These are phyloP conservation scores for Trichophyton benhamiae DNA, from an alignment of 2,329 filamentous ascomycete species.

Conservation along the genomic window DNA sequence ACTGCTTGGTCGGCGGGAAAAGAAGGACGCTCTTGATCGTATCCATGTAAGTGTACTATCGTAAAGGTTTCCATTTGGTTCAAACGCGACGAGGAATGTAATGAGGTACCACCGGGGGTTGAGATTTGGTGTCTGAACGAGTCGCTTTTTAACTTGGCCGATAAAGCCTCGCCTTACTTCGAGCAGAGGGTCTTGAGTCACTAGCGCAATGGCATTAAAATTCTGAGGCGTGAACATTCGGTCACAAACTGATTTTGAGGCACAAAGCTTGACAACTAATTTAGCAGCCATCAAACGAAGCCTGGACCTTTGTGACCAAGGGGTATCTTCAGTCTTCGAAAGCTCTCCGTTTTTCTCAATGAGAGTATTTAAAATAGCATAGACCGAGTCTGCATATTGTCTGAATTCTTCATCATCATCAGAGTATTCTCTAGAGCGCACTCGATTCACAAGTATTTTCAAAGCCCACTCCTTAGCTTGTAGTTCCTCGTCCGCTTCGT, in stretches of 20 bases:
- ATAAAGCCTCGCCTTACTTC: conserved; percentile 70
- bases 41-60: conserved; percentile 77
- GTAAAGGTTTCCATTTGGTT: conserved; percentile 63
- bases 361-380: conserved; percentile 65
- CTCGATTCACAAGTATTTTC: conserved; percentile 73
- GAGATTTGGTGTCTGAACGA: conserved; percentile 49
- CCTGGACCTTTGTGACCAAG: conserved; percentile 64
- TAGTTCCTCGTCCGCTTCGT: conserved; percentile 66
- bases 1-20: conserved; percentile 36
- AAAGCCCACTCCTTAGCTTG: conserved; percentile 73
- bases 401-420: conserved; percentile 34
- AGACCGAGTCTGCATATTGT: conserved; percentile 52
- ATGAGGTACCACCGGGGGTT: conserved; percentile 80
- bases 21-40: conserved; percentile 61
- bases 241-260: conserved; percentile 58
- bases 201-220: conserved; percentile 70
- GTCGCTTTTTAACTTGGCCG: conserved; percentile 66
- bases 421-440: conserved; percentile 52
- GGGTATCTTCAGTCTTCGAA: conserved; percentile 61
- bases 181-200: conserved; percentile 64
- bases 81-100: conserved; percentile 81
- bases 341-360: conserved; percentile 68
- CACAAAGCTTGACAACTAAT: conserved; percentile 71
- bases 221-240: conserved; percentile 56
- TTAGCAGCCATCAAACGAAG: conserved; percentile 72